Conservation (phyloP, 176 grass and related monocot species). For the Sorghum bicolor region DNA sequence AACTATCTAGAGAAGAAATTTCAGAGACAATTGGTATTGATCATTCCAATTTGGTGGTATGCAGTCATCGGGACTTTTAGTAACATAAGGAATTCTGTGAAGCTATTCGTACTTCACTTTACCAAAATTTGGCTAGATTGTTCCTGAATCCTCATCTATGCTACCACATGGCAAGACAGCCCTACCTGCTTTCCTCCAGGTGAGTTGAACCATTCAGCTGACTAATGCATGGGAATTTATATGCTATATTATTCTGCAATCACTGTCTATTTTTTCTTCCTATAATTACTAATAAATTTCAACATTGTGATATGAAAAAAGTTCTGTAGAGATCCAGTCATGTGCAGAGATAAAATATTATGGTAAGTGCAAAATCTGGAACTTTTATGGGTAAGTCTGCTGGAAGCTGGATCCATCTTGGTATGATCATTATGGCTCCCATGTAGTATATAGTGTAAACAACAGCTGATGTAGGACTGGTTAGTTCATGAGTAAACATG, state of each 20-base stretch:
- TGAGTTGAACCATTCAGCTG: neutral
- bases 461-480: neutral
- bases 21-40: neutral
- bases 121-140: neutral
- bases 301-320: neutral
- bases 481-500: neutral
- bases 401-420: neutral
- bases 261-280: neutral
- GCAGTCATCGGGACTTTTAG: neutral
- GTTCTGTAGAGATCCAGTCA: neutral
- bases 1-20: neutral
- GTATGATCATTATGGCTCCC: conserved; percentile 3
- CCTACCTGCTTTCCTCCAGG: neutral
- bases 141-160: neutral
- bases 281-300: neutral
- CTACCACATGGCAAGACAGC: neutral
- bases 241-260: neutral
- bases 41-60: neutral
- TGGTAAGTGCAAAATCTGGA: neutral
- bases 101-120: neutral
- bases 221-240: neutral
- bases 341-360: neutral
- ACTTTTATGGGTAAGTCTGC: too few species aligned
- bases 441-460: conserved; percentile 13
- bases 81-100: neutral